Conservation (phyloP, 176 grass and related monocot genomes). For the Elymus sibiricus region DNA sequence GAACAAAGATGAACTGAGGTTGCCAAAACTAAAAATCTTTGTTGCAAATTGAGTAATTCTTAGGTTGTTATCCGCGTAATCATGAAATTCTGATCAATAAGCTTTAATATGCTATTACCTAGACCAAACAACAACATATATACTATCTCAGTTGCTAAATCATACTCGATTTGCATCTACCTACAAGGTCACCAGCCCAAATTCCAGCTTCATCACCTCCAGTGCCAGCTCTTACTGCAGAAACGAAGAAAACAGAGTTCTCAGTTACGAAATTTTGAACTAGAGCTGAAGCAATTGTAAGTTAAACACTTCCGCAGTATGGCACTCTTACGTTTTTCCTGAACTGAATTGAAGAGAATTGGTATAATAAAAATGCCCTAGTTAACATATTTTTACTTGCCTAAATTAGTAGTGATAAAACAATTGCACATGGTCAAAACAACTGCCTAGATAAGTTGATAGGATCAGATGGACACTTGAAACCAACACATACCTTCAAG, state of each 20-base stretch:
- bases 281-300: not conserved
- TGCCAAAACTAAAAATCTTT: slow-evolving; percentile 14
- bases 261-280: slow-evolving; percentile 1
- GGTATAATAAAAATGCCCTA: not conserved
- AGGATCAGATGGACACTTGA: slow-evolving; percentile 10
- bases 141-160: slow-evolving; percentile 13
- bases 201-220: slow-evolving; percentile 95
- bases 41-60: not conserved
- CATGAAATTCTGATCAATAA: not conserved
- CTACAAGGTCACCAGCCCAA: slow-evolving; percentile 99
- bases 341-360: not conserved
- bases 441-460: not conserved
- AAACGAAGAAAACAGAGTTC: slow-evolving; percentile 30
- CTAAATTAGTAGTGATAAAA: not conserved
- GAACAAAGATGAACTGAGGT: slow-evolving; percentile 7
- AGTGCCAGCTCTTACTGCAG: slow-evolving; percentile 92
- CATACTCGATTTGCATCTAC: slow-evolving; percentile 57
- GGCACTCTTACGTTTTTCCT: not conserved
- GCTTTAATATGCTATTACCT: slow-evolving; percentile 16
- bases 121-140: not conserved
- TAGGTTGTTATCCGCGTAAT: not conserved
- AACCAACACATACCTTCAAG: slow-evolving; percentile 73
- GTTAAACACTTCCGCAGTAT: not conserved
- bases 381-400: not conserved
- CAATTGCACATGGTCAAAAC: not conserved